phyloP scores from a whole-genome alignment of 2,329 filamentous ascomycete species.

The Sporothrix variecibatus region DNA sequence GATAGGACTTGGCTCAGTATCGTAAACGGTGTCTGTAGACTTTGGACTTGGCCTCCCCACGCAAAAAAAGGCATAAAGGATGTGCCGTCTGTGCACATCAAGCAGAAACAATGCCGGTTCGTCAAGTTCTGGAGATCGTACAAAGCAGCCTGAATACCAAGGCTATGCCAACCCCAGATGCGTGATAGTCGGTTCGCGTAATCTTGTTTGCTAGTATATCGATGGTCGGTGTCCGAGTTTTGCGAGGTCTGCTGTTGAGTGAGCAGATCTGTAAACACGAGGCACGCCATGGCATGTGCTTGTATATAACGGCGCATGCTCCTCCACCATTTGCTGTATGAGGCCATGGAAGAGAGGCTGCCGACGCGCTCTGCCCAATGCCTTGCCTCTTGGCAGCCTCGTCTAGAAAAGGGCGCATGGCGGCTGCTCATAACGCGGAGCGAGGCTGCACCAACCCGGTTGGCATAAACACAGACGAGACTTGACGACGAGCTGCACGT shows the following conservation, averaged over 20 bases:
- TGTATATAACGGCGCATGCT: neutral
- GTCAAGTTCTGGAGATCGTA: neutral
- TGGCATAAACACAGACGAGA: neutral
- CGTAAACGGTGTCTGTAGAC: too few relatives aligned
- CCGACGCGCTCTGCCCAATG: neutral
- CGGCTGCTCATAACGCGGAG: neutral
- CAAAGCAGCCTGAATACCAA: neutral
- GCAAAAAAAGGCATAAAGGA: neutral
- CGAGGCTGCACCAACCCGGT: neutral
- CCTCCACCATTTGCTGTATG: neutral
- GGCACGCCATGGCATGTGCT: neutral
- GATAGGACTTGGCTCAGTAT: neutral
- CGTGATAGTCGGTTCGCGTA: neutral
- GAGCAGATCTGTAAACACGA: neutral
- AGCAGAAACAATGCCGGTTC: constrained; percentile 1
- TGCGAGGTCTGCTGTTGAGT: neutral
- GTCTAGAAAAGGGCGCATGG: neutral
- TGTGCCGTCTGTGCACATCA: constrained; percentile 12
- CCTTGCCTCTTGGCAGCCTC: neutral
- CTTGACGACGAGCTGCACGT: neutral
- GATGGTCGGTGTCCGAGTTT: neutral
- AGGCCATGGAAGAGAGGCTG: neutral
- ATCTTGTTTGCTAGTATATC: neutral
- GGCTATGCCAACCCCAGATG: neutral
- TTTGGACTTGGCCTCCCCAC: neutral